Conservation (phyloP, 2,329 filamentous ascomycete species). For the Fusarium chaquense region DNA sequence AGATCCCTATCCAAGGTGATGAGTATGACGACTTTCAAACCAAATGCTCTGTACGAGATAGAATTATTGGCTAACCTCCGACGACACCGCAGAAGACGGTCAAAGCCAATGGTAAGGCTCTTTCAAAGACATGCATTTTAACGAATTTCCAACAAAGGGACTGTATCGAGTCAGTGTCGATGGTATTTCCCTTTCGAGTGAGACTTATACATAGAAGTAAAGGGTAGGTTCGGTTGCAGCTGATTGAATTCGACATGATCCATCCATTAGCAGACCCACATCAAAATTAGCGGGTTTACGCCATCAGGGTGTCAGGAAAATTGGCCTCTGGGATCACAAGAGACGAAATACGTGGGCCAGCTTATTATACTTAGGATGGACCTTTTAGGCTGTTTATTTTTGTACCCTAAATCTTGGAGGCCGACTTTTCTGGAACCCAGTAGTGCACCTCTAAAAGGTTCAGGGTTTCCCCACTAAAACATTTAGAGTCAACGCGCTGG, state of each 20-base stretch:
- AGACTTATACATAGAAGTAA: conserved; percentile 2
- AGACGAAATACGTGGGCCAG: too few relatives aligned
- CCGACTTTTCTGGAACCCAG: too few relatives aligned
- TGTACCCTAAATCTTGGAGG: too few relatives aligned
- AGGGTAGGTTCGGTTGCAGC: conserved; percentile 2
- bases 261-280: conserved; percentile 1
- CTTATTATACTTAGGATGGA: too few relatives aligned
- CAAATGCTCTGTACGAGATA: not conserved
- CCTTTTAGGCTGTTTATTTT: too few relatives aligned
- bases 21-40: conserved; percentile 1
- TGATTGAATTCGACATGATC: conserved; percentile 10
- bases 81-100: conserved; percentile 55
- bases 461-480: conserved; percentile 24
- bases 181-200: not conserved
- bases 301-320: too few relatives aligned
- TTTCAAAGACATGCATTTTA: conserved; percentile 53
- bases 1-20: conserved; percentile 49
- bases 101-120: conserved; percentile 52
- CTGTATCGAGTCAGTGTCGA: not conserved
- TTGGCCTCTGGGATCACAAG: too few relatives aligned
- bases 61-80: conserved; percentile 49
- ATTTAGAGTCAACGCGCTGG: conserved; percentile 11
- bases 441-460: conserved; percentile 7
- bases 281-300: conserved; percentile 17
- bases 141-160: not conserved